Evolutionary conservation across 2,329 filamentous ascomycete genomes (phyloP).

Genomic region (Cytospora chrysosperma): DNA sequence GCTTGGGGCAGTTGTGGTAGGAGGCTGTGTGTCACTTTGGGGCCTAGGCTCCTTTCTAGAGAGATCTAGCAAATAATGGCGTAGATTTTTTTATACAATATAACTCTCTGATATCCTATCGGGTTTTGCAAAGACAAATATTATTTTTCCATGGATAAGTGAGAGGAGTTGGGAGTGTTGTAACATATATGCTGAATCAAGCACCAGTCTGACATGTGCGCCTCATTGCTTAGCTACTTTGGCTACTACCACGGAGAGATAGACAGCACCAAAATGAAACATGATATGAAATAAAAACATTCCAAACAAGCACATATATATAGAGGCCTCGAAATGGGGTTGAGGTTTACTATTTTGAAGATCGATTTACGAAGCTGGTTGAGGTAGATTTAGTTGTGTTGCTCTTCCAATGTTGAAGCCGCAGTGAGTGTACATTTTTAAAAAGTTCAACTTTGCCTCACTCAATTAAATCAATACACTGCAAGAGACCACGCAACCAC

Average conservation of each 20-base stretch:
- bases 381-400: too few relatives aligned
- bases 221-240: too few relatives aligned
- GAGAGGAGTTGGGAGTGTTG: too few relatives aligned
- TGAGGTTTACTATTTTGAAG: background rate
- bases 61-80: conserved; percentile 25
- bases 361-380: background rate
- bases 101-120: background rate
- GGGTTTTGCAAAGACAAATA: background rate
- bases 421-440: background rate
- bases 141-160: too few relatives aligned
- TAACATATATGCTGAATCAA: too few relatives aligned
- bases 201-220: background rate
- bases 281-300: background rate
- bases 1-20: conserved; percentile 59
- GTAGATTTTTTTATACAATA: background rate
- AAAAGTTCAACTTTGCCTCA: conserved; percentile 13
- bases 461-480: too few relatives aligned
- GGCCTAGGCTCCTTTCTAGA: conserved; percentile 54
- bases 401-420: background rate
- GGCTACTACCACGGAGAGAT: too few relatives aligned
- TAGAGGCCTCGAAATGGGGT: background rate
- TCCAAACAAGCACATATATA: background rate
- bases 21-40: conserved; percentile 62
- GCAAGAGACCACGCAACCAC: too few relatives aligned
- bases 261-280: background rate